A percentile compares a stretch with the other conserved stretches of the same genome.
phyloP scores from a whole-genome alignment of 2,329 filamentous ascomycete species.

The Periconia digitata region DNA sequence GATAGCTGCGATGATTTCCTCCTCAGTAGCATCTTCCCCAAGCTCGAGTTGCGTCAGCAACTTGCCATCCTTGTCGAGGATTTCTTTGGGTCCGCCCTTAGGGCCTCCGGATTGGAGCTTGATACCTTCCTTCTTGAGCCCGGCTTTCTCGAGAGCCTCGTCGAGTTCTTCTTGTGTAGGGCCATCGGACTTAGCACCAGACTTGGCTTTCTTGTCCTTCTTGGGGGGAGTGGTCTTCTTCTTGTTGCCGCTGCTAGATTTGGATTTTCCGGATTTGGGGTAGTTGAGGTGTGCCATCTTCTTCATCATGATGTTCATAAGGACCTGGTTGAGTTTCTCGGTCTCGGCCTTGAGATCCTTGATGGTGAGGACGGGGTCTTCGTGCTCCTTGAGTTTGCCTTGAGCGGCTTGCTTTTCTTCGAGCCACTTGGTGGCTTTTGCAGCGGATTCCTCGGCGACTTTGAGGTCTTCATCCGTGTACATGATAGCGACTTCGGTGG shows the following conservation, averaged over 20 bases:
- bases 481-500: constrained; percentile 48
- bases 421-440: constrained; percentile 71
- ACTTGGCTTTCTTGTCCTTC: constrained; percentile 32
- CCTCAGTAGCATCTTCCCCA: constrained; percentile 35
- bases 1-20: constrained; percentile 52
- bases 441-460: constrained; percentile 63
- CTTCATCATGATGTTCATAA: constrained; percentile 67
- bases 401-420: constrained; percentile 71
- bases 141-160: constrained; percentile 35
- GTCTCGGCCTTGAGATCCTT: constrained; percentile 68
- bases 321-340: constrained; percentile 70
- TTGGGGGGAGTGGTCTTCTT: constrained; percentile 29
- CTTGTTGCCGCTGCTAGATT: constrained; percentile 15
- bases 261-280: constrained; percentile 38
- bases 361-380: constrained; percentile 73
- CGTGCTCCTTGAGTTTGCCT: constrained; percentile 67
- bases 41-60: constrained; percentile 29
- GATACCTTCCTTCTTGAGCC: constrained; percentile 28
- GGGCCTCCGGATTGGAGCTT: constrained; percentile 20
- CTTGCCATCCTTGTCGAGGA: constrained; percentile 21
- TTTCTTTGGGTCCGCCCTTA: constrained; percentile 14
- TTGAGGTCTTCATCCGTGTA: constrained; percentile 75
- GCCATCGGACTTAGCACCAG: constrained; percentile 33
- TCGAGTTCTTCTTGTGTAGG: constrained; percentile 33
- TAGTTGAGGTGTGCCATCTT: constrained; percentile 52